Percentiles rank a stretch among this genome's conserved stretches.
Conservation (phyloP, 805 yeast genomes). For the Danielozyma ontarioensis region DNA sequence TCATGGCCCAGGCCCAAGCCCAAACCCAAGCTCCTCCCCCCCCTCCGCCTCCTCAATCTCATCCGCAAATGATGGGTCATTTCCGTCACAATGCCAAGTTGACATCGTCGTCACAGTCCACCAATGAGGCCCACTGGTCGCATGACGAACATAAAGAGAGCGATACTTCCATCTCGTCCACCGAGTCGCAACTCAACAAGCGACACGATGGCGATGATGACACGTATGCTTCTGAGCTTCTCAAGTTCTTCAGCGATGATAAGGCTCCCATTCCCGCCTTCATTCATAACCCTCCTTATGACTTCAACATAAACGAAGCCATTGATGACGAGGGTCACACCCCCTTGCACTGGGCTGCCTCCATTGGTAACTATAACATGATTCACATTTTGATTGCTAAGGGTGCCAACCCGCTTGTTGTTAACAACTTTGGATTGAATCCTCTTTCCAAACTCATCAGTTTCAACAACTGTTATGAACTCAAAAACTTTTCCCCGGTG, state of each 20-base stretch:
- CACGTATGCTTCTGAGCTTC: constrained; percentile 33
- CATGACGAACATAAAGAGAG: constrained; percentile 15
- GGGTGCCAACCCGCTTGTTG: constrained; percentile 61
- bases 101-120: constrained; percentile 5
- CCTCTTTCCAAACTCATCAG: constrained; percentile 80
- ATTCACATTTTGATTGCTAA: constrained; percentile 68
- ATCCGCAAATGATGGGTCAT: constrained; percentile 13
- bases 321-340: constrained; percentile 95
- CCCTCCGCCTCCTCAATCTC: constrained; percentile 6
- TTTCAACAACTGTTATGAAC: constrained; percentile 82
- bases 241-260: constrained; percentile 40
- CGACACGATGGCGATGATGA: constrained; percentile 38
- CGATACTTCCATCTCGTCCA: constrained; percentile 9
- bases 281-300: constrained; percentile 56
- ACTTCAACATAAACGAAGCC: constrained; percentile 65
- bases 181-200: background rate
- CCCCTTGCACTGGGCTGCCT: constrained; percentile 95
- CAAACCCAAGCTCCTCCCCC: constrained; percentile 6
- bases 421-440: constrained; percentile 68
- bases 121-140: constrained; percentile 15
- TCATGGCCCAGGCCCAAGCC: constrained; percentile 5
- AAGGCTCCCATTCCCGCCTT: constrained; percentile 55
- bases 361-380: constrained; percentile 81
- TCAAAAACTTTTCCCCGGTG: constrained; percentile 73
- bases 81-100: constrained; percentile 11